Evolutionary conservation across 331 rosid genomes (phyloP), one percentile per base, ranked within the genome.

Genomic region (Quercus tomentella): DNA sequence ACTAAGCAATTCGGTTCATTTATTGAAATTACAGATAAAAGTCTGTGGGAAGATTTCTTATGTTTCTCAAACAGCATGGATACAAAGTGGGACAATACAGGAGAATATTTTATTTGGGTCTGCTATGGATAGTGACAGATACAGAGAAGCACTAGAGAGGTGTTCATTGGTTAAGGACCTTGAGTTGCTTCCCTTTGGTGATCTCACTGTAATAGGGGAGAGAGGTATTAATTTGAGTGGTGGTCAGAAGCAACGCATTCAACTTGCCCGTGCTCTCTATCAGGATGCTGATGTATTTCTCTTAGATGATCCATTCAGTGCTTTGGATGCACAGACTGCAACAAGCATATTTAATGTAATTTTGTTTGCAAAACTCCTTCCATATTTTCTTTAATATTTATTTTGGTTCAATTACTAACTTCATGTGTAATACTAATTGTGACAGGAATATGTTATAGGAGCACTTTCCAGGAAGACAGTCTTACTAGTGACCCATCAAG

Each of bases 11-110:
- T 51, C 72, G 54, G 76, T 49, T 88, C 21, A n/a, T 26, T 12
- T 23, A 79, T 82, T 80, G 68, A 74, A 60, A 67, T 72, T 76
- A 20, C 89, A 93, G 97, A 84, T 88, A 70, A 88, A 88, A 79
- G 87, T 89, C 63, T 67, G 77, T 79, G 98, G 98, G 77, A 91
- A 83, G 80, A 79, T 88, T 65, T 93, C 97, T 56, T 89, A 87
- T 86, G 97, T 91, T 79, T 93, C 97, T 80, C 98, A 93, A 84
- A 83, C 93, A 45, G 94, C 97, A 49, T 93, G 98, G 98, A 91
- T 93, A 75, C 97, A 91, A 83, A 84, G 93, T 11, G 94, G 97
- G 52, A 81, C 92, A 5, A 77, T 93, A 66, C 85, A 86, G 63
- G 97, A 91, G n/a, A 93, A 91, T 77, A 88, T 93, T 83, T 65